A percentile compares a stretch with the other conserved stretches of the same genome.
Conservation (phyloP, 805 yeast genomes). For the Saccharomycopsis javanensis region DNA sequence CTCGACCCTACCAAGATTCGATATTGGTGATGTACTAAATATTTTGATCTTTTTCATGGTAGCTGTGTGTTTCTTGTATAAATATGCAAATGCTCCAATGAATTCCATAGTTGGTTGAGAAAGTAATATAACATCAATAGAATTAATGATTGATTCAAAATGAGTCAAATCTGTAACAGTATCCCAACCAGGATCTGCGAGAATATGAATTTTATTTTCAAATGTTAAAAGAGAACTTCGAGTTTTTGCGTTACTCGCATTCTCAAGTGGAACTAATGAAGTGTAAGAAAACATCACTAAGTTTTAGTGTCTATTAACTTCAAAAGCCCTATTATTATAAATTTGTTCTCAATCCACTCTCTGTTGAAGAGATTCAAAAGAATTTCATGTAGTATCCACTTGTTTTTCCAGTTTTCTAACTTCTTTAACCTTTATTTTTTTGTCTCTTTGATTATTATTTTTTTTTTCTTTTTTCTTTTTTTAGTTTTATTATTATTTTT, state of each 20-base stretch:
- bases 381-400: background rate
- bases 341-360: background rate
- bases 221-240: constrained; percentile 46
- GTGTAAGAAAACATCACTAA: constrained; percentile 23
- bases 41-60: constrained; percentile 41
- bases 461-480: too few relatives aligned
- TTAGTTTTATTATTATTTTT: background rate
- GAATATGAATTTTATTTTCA: constrained; percentile 31
- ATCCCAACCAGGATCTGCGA: constrained; percentile 63
- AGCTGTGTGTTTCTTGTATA: constrained; percentile 38
- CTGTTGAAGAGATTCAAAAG: too few relatives aligned
- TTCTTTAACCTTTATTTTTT: background rate
- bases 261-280: constrained; percentile 21
- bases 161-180: constrained; percentile 36
- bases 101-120: constrained; percentile 80
- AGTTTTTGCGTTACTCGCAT: constrained; percentile 13
- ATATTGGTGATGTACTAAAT: constrained; percentile 84
- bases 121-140: constrained; percentile 61
- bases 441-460: too few relatives aligned
- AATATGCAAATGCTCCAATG: constrained; percentile 65
- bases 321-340: too few relatives aligned
- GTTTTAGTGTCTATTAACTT: too few relatives aligned
- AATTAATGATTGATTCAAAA: constrained; percentile 34
- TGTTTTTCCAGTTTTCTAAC: background rate
- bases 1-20: constrained; percentile 75